phyloP scores from a whole-genome alignment of 1,284 basidiomycete genomes.

The Ganoderma lucidum region DNA sequence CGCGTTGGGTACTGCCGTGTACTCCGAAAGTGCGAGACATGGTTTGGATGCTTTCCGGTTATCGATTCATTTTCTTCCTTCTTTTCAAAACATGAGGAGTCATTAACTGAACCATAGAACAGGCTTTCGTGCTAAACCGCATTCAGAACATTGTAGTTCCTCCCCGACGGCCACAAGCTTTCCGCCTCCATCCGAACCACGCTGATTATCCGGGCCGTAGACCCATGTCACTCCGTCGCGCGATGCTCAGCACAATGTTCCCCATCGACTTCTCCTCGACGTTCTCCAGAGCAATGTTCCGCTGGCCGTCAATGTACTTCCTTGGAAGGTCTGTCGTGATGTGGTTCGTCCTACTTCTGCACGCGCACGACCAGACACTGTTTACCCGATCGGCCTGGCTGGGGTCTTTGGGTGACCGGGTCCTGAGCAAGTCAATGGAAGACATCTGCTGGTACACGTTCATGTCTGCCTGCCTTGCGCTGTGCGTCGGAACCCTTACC shows the following conservation, averaged over 20 bases:
- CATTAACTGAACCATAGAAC: conserved; percentile 23
- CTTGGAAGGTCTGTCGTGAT: conserved; percentile 60
- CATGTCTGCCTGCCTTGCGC: conserved; percentile 66
- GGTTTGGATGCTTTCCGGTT: neutral
- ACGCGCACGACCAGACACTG: conserved; percentile 51
- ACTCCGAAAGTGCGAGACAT: neutral
- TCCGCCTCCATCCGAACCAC: conserved; percentile 34
- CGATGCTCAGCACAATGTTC: conserved; percentile 53
- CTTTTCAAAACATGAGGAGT: conserved; percentile 9
- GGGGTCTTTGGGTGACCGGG: conserved; percentile 53
- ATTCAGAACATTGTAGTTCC: conserved; percentile 81
- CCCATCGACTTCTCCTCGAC: conserved; percentile 71
- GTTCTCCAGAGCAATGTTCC: conserved; percentile 61
- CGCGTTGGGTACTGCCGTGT: neutral
- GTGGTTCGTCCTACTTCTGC: conserved; percentile 65
- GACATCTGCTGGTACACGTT: conserved; percentile 79
- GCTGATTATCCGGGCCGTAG: conserved; percentile 19
- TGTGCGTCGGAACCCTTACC: conserved; percentile 70
- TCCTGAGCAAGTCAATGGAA: conserved; percentile 58
- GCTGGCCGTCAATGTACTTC: conserved; percentile 69
- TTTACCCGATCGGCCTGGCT: conserved; percentile 46
- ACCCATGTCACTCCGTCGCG: conserved; percentile 24
- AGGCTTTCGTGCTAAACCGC: conserved; percentile 75
- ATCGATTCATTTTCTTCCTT: too few relatives aligned
- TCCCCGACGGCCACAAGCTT: conserved; percentile 52